phyloP scores from a whole-genome alignment of 1,284 basidiomycete genomes.

The Leucoagaricus sp. region DNA sequence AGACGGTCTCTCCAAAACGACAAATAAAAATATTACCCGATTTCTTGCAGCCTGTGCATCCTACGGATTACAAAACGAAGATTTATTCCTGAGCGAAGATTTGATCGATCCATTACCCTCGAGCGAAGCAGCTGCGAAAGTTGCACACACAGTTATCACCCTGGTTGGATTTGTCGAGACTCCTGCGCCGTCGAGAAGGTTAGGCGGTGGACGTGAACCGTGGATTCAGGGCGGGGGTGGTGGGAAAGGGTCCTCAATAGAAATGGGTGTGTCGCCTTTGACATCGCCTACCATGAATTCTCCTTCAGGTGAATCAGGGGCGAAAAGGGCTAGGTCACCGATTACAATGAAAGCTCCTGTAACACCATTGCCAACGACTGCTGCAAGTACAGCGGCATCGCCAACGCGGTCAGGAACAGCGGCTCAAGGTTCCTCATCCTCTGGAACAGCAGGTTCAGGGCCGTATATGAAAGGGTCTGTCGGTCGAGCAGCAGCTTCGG shows the following conservation, averaged over 20 bases:
- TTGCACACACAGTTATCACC: constrained; percentile 67
- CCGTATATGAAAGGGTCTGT: constrained; percentile 20
- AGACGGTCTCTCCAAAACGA: constrained; percentile 61
- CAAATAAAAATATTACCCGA: constrained; percentile 61
- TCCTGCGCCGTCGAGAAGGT: constrained; percentile 42
- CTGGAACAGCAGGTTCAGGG: background rate
- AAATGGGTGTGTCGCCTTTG: no score
- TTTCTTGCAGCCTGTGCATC: constrained; percentile 73
- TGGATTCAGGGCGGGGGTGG: no score
- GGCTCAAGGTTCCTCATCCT: no score
- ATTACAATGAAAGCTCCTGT: constrained; percentile 45
- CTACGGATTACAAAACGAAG: constrained; percentile 59
- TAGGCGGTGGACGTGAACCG: no score
- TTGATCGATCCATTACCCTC: constrained; percentile 62
- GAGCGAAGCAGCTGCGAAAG: constrained; percentile 61
- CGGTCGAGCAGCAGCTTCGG: constrained; percentile 52
- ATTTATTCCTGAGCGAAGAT: constrained; percentile 71
- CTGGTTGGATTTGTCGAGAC: constrained; percentile 63
- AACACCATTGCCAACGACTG: no score
- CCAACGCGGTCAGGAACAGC: constrained; percentile 7
- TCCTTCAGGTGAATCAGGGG: background rate
- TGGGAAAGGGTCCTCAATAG: no score
- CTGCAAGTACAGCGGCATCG: constrained; percentile 26
- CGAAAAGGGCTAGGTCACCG: background rate
- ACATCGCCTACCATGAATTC: background rate